Percentiles rank a stretch among this genome's conserved stretches.
Evolutionary conservation across 352 stramenopile genomes (phyloP).

Genomic region (Globisporangium lucens): DNA sequence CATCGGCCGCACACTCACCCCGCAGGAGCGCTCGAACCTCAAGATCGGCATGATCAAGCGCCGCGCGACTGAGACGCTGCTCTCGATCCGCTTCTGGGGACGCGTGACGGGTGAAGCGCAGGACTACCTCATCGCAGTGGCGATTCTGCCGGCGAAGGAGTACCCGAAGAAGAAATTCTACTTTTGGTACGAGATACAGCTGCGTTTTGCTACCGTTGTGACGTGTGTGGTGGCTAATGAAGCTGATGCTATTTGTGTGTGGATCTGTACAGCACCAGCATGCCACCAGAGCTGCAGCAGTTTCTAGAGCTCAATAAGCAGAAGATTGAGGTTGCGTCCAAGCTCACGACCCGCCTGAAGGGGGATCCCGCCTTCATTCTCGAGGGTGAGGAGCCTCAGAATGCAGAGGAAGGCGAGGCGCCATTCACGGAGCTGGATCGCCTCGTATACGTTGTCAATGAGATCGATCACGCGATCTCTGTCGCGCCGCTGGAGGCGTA

Average conservation of each 20-base stretch:
- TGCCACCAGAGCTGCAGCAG: slow-evolving; percentile 73
- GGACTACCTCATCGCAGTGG: slow-evolving; percentile 71
- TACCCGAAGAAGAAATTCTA: slow-evolving; percentile 86
- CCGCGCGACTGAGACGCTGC: slow-evolving; percentile 53
- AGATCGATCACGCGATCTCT: slow-evolving; percentile 58
- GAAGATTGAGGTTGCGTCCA: slow-evolving; percentile 42
- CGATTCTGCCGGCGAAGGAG: slow-evolving; percentile 48
- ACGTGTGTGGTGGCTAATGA: background rate
- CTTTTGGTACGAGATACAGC: slow-evolving; percentile 47
- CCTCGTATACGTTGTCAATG: slow-evolving; percentile 61
- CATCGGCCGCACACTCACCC: slow-evolving; percentile 61
- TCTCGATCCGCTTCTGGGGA: slow-evolving; percentile 74
- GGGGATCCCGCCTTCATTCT: slow-evolving; percentile 65
- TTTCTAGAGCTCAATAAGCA: slow-evolving; percentile 66
- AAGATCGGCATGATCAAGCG: slow-evolving; percentile 74
- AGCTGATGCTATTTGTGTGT: background rate
- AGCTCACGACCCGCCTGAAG: slow-evolving; percentile 54
- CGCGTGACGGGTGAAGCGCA: slow-evolving; percentile 53
- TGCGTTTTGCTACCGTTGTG: background rate
- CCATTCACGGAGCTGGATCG: slow-evolving; percentile 71
- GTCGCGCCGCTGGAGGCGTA: slow-evolving; percentile 64
- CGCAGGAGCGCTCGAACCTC: slow-evolving; percentile 74
- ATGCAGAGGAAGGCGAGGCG: slow-evolving; percentile 34
- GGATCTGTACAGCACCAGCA: slow-evolving; percentile 49
- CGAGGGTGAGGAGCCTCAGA: slow-evolving; percentile 30